phyloP scores from a whole-genome alignment of 2,329 filamentous ascomycete genomes.

The Colletotrichum liaoningense region DNA sequence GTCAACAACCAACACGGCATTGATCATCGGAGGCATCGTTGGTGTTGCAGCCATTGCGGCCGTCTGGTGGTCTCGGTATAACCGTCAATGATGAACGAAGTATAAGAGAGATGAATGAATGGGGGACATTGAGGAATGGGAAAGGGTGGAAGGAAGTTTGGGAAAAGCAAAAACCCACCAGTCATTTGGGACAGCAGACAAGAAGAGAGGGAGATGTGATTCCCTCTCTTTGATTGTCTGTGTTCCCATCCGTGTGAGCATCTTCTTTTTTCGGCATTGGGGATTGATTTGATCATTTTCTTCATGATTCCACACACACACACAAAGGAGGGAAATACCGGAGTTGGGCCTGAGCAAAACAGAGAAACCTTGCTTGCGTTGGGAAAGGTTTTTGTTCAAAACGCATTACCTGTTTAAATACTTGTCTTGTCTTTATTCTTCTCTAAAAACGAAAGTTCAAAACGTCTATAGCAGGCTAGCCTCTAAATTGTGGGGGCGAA shows the following conservation, averaged over 20 bases:
- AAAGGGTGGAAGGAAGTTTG: background rate
- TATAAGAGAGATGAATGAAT: background rate
- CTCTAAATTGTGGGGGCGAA: background rate
- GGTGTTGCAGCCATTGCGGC: constrained; percentile 48
- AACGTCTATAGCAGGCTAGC: background rate
- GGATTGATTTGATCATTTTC: background rate
- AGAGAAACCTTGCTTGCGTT: background rate
- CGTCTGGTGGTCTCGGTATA: constrained; percentile 34
- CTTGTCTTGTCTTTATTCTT: background rate
- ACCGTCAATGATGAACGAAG: constrained; percentile 15
- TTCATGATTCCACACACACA: constrained; percentile 3
- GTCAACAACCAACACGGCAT: constrained; percentile 42
- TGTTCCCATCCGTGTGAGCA: background rate
- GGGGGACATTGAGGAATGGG: background rate
- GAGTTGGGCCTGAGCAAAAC: constrained; percentile 5
- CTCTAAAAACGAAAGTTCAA: background rate
- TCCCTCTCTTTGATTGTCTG: background rate
- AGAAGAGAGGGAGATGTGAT: rapidly evolving
- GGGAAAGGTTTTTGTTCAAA: background rate
- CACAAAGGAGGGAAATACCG: background rate
- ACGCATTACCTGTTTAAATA: background rate
- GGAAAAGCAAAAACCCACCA: background rate
- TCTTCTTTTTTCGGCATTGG: background rate
- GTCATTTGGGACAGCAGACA: background rate
- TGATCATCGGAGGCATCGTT: constrained; percentile 48